These are phyloP conservation scores for Solanum pinnatisectum DNA, from an alignment of 257 asterid genomes.

Conservation along the genomic window DNA sequence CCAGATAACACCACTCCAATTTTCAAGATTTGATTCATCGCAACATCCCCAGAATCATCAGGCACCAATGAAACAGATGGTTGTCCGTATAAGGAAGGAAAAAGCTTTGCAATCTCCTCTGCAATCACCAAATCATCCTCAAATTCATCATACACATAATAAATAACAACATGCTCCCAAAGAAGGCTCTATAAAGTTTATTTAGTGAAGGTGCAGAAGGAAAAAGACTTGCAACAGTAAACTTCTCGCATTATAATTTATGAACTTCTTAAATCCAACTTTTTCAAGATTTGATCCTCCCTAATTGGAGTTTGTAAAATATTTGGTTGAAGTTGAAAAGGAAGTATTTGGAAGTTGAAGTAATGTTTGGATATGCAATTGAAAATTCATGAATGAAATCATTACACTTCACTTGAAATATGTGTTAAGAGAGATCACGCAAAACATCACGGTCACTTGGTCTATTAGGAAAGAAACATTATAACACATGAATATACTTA, in stretches of 20 bases:
- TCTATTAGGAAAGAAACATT: neutral
- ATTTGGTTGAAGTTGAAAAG: neutral
- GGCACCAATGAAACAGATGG: slow-evolving; percentile 80
- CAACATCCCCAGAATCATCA: slow-evolving; percentile 25
- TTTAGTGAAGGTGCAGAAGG: neutral
- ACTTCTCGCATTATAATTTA: neutral
- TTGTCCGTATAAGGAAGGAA: slow-evolving; percentile 80
- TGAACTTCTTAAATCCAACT: neutral
- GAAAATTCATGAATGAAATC: neutral
- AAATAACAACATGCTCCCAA: neutral
- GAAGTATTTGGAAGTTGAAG: neutral
- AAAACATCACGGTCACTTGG: neutral
- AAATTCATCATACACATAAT: neutral
- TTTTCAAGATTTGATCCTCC: neutral
- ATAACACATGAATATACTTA: neutral
- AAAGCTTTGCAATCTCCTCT: slow-evolving; percentile 92
- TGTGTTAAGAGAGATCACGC: neutral
- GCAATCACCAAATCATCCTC: slow-evolving; percentile 6
- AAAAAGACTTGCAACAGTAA: neutral
- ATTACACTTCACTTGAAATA: neutral
- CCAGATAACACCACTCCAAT: slow-evolving; percentile 94
- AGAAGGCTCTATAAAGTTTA: neutral
- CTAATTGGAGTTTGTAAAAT: neutral
- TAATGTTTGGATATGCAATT: neutral
- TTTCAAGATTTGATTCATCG: slow-evolving; percentile 37